phyloP scores from a whole-genome alignment of 306 rosid species.

The Citrullus amarus region DNA sequence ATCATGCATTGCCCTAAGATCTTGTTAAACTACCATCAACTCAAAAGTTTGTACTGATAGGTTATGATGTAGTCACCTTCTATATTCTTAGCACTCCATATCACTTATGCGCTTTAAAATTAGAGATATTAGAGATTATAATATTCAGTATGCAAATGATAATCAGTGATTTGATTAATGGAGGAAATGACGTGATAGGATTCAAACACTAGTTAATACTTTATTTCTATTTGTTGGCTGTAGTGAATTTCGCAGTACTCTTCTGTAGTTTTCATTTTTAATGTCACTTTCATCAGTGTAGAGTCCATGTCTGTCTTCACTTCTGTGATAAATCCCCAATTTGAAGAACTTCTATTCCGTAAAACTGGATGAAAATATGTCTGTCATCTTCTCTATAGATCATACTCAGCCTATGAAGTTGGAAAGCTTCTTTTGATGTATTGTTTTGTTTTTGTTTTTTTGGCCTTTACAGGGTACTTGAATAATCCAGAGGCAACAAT shows the following conservation, averaged over 20 bases:
- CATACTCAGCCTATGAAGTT: too few species aligned
- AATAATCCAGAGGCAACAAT: constrained; percentile 53
- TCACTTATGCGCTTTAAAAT: too few species aligned
- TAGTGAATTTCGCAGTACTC: neutral
- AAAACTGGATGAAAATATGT: too few species aligned
- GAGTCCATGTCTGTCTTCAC: neutral
- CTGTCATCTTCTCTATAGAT: too few species aligned
- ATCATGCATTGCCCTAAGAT: neutral
- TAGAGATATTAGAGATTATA: neutral
- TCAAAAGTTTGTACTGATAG: neutral
- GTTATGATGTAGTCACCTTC: neutral
- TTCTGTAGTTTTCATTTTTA: neutral
- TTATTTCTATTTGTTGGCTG: neutral
- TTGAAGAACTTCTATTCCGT: too few species aligned
- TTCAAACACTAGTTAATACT: neutral
- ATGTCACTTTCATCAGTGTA: neutral
- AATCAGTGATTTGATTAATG: too few species aligned
- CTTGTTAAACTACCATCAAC: neutral
- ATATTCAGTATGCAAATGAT: neutral
- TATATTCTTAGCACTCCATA: neutral
- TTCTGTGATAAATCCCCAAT: too few species aligned
- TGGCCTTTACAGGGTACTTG: constrained; percentile 49
- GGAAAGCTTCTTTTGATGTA: neutral
- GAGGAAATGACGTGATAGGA: too few species aligned
- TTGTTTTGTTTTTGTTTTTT: neutral